Evolutionary conservation across 805 yeast genomes (phyloP), one percentile per base, ranked within the genome.

Genomic region (Candida jianshihensis): DNA sequence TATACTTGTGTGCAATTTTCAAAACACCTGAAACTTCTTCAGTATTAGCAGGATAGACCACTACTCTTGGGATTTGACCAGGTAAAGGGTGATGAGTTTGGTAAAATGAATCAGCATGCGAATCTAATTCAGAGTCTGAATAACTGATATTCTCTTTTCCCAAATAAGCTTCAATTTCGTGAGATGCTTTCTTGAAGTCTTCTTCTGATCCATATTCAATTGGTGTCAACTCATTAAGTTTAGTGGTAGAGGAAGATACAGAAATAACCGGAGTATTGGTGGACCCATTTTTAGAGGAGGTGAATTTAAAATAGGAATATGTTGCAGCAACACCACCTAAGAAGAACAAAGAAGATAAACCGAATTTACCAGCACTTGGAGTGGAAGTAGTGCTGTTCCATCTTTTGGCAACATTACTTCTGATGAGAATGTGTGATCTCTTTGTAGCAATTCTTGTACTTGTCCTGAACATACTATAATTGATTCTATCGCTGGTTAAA

Each of bases 1-100:
- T 61, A 50, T 74, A 69, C 43, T 70, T 64, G 49, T 81, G 76
- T 37, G 84, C 77, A 6, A 81, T 60, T 46, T 75, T 75, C 61
- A 82, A 59, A 11, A 84, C 67, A 16, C 63, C 57, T 0, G 86
- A 75, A 0, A 84, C 87, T 42, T 82, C 76, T 41, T 78, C 76
- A 0, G 88, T 80, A 40, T 71, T 59, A 22, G 66, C 68, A 1
- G 90, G 89, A 48, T 70, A 83, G 2, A 75, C 69, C 4, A 84
- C 66, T 18, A 75, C 64, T 24, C 59, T 46, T 6, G 94, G 90
- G 39, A 65, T 61, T 50, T 81, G 78, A 26, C 70, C 68, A 4
- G 73, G 71, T 5, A 49, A 39, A 5, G 86, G 80, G 48, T 78
- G 84, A 48, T 78, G 85, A 0, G 83, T 74, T 38, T 70, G 68